Evolutionary conservation across 441 rosid genomes (phyloP), one percentile per base, ranked within the genome.

Genomic region (Populus hybrid): DNA sequence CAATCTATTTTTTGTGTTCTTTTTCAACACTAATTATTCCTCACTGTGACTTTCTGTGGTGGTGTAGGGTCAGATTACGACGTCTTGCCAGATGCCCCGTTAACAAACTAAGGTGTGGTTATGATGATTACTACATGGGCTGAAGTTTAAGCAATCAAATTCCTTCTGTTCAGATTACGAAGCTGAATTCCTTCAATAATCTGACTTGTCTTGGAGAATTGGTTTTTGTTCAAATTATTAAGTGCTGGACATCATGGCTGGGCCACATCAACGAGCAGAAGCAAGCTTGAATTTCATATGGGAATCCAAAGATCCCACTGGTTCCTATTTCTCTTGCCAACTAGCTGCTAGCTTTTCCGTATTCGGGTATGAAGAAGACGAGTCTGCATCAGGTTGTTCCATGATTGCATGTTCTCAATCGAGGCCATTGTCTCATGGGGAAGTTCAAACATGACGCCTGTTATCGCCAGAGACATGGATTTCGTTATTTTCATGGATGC

Each of bases 1-100:
- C 26, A 50, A 78, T 70, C 71, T 46, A 70, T 75, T 64, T 65
- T 50, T 71, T 80, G 23, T 23, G 6, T 72, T 18, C n/a, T 30
- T 20, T 20, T 73, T 18, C 23, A 67, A 24, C 21, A n/a, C 30
- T 63, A 68, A 67, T 74, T 38, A 79, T 74, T 73, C 57, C 54
- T 65, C 46, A 74, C 76, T 42, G 73, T 82, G 54, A 80, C 64
- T 65, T 82, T 81, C 76, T 78, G 81, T 83, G 85, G 87, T 78
- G 66, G 81, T 57, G 79, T 84, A 78, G 87, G 84, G 83, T 85
- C 73, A 24, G 84, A 84, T 67, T 21, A 72, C 3, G 86, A 87
- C 88, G 7, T 75, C 23, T 78, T 73, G 85, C 85, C 87, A 74
- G 79, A 87, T 75, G 54, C 74, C 74, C 34, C 28, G 28, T 74